Evolutionary conservation across 1,139 yeast genomes (phyloP).

Genomic region (Taphrina pruni): DNA sequence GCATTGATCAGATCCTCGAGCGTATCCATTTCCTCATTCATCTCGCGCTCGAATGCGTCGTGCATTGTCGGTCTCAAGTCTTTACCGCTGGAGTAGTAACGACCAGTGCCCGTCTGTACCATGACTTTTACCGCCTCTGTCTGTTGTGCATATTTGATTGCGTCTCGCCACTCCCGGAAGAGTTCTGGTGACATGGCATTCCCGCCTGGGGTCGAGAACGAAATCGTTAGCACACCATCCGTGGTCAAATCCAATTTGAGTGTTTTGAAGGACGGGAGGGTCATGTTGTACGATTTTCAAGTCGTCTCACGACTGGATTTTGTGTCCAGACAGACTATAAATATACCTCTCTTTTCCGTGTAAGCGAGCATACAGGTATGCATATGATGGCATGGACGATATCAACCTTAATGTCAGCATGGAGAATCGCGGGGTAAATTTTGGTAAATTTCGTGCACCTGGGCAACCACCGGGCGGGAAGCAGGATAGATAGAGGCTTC

Average conservation of each 20-base stretch:
- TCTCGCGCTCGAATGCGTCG: constrained; percentile 20
- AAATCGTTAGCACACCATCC: constrained; percentile 25
- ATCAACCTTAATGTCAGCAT: not conserved
- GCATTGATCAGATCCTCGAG: constrained; percentile 24
- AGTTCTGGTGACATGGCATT: constrained; percentile 36
- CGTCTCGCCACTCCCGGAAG: constrained; percentile 33
- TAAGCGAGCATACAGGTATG: no score
- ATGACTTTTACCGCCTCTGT: constrained; percentile 24
- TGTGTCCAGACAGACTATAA: no score
- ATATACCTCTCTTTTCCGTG: no score
- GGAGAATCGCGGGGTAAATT: not conserved
- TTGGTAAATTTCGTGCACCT: not conserved
- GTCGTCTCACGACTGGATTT: no score
- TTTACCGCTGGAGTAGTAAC: constrained; percentile 35
- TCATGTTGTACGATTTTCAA: not conserved
- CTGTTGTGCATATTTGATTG: constrained; percentile 20
- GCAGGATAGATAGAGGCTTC: not conserved
- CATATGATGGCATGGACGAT: not conserved
- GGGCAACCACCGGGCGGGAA: not conserved
- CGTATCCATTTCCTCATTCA: constrained; percentile 32
- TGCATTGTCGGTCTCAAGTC: constrained; percentile 29
- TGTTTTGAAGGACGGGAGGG: constrained; percentile 15
- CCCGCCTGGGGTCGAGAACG: constrained; percentile 31
- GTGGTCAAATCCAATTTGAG: constrained; percentile 8
- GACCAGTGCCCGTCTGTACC: constrained; percentile 33